Evolutionary conservation across 345 rosid genomes (phyloP).

Genomic region (Raphanus sativus): DNA sequence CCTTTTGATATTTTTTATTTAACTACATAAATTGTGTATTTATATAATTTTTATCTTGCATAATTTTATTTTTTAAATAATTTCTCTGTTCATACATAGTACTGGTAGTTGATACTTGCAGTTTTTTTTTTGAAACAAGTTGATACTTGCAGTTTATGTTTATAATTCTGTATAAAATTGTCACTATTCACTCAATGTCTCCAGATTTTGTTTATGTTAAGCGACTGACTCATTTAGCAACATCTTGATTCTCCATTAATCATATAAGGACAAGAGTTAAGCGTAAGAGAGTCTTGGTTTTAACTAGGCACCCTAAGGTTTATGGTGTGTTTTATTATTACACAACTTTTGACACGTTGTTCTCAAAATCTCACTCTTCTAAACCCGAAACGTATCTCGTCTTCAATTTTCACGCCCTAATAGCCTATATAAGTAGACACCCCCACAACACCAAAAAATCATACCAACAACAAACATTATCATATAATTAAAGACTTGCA

Average conservation of each 20-base stretch:
- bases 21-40: background rate
- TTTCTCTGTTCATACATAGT: background rate
- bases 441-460: background rate
- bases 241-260: slow-evolving; percentile 18
- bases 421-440: background rate
- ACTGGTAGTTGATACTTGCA: background rate
- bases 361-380: slow-evolving; percentile 8
- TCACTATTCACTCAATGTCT: background rate
- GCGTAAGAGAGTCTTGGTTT: background rate
- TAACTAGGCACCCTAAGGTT: background rate
- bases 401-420: background rate
- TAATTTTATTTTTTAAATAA: background rate
- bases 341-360: slow-evolving; percentile 24
- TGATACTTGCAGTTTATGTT: background rate
- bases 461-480: background rate
- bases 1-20: background rate
- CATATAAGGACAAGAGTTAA: slow-evolving; percentile 19
- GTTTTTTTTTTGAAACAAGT: background rate
- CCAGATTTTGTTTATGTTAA: slow-evolving; percentile 8
- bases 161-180: background rate
- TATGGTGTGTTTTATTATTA: slow-evolving; percentile 6
- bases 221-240: background rate
- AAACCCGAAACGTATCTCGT: background rate
- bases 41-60: background rate
- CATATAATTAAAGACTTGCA: background rate